Percentiles rank a stretch among this genome's conserved stretches.
Conservation (phyloP, 73 alveolate genomes). For the Strombidium stylifer region DNA sequence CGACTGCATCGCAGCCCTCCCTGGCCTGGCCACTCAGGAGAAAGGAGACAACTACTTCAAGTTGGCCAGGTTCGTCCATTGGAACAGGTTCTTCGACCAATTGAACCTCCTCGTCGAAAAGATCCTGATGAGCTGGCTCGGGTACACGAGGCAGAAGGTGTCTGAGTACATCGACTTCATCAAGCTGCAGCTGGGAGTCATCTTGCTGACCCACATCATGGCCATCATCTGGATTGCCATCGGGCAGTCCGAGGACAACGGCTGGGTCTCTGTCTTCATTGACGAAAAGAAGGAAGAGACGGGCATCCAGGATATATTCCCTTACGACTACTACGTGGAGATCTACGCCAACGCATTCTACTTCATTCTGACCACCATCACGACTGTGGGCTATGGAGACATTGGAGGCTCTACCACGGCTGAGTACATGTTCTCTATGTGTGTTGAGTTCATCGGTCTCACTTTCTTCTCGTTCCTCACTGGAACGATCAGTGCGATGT, state of each 20-base stretch:
- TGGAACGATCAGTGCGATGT: neutral
- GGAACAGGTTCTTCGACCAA: neutral
- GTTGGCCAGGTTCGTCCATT: slow-evolving; percentile 1
- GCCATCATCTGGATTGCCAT: neutral
- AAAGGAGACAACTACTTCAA: too few relatives aligned
- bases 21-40: too few relatives aligned
- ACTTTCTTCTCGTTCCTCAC: slow-evolving; percentile 12
- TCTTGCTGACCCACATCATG: neutral
- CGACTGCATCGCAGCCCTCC: too few relatives aligned
- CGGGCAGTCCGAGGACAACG: neutral
- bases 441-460: neutral
- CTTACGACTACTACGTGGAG: neutral
- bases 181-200: too few relatives aligned
- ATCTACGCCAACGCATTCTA: slow-evolving; percentile 1
- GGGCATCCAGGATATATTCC: neutral
- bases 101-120: slow-evolving; percentile 1
- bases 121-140: neutral
- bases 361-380: neutral
- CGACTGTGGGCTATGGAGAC: slow-evolving; percentile 6
- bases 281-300: neutral
- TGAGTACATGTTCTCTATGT: neutral
- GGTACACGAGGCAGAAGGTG: too few relatives aligned
- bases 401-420: neutral
- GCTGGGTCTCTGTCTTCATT: neutral
- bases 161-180: too few relatives aligned